Percentiles rank a stretch among this genome's conserved stretches.
phyloP scores from a whole-genome alignment of 352 stramenopile genomes.

The Phytophthora cactorum region DNA sequence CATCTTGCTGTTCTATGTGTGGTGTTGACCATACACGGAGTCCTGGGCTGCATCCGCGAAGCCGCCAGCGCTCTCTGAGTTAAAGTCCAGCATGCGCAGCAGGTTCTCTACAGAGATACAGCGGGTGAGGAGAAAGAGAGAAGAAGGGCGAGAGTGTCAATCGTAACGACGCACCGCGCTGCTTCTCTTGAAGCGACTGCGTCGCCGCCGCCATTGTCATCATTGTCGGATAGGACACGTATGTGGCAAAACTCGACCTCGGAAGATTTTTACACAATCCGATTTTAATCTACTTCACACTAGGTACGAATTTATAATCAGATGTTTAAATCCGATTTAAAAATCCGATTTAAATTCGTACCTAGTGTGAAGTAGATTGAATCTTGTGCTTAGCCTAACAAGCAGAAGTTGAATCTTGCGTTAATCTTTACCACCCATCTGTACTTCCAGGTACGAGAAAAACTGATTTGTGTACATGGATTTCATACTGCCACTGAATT shows the following conservation, averaged over 20 bases:
- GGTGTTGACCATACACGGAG: conserved; percentile 28
- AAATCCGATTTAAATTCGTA: conserved; percentile 1
- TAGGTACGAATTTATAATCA: no score
- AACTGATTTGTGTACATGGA: no score
- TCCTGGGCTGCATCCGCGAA: conserved; percentile 45
- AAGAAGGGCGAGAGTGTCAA: not conserved
- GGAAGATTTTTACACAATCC: conserved; percentile 5
- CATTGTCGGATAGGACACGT: conserved; percentile 38
- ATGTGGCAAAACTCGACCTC: not conserved
- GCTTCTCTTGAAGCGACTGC: conserved; percentile 82
- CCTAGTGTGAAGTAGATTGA: not conserved
- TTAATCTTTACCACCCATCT: no score
- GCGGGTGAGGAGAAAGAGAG: not conserved
- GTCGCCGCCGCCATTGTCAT: conserved; percentile 36
- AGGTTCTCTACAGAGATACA: conserved; percentile 59
- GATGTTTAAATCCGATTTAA: conserved; percentile 17
- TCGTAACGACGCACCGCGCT: conserved; percentile 58
- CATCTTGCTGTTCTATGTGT: not conserved
- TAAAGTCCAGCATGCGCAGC: conserved; percentile 88
- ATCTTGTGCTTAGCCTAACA: no score
- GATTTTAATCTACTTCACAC: no score
- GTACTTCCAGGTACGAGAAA: no score
- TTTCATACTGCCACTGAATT: no score
- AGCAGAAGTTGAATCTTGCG: no score
- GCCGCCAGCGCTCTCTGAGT: conserved; percentile 58